Base-by-base conservation (phyloP, 2,329 filamentous ascomycete genomes). In the Verticillium dahliae region DNA sequence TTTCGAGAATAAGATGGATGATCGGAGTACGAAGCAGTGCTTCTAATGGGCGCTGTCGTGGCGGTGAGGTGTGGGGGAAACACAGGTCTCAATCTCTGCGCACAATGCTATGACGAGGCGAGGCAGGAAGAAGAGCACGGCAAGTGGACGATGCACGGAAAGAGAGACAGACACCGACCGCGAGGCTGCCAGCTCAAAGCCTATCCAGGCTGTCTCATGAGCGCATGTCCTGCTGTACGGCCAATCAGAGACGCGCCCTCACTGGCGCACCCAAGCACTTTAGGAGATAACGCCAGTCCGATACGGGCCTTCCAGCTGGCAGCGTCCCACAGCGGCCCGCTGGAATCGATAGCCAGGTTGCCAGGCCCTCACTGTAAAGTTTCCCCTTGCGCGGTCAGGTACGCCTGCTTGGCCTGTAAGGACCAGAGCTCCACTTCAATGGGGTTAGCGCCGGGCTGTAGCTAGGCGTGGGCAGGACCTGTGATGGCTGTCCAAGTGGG, bases 51-150 rank as follows among this genome's bases (percentile, higher is more conserved):
- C 11, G 56, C 45, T 59, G 57, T 62, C 63, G 60, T 59, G 56
- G 58, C 60, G 54, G 62, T 60, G 60, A 57, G 22, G 50, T 59
- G 58, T 58, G 18, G 60, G 58, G 60, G 38, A 59, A 9, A 52
- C 38, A 39, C 41, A 64, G 60, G 62, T 60, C 60, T 65, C 63
- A 65, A 65, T 65, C 64, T 65, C 63, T 64, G 63, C 63, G 62
- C 63, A 58, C 52, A 62, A 57, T 60, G 56, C 55, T 65, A 60
- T 61, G 64, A 65, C 61, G 61, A 65, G 64, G 61, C 59, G 61
- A 52, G 45, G 45, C 45, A 22, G 45, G 45, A 52, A 18, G 45
- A 52, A 31, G 45, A n/a, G 22, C 45, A 37, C 39, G 18, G 18
- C 45, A 52, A n/a, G 22, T 52, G 45, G 45, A 52, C 45, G n/a